A percentile compares a stretch with the other conserved stretches of the same genome.
phyloP scores from a whole-genome alignment of 345 rosid genomes.

The Gossypium raimondii region DNA sequence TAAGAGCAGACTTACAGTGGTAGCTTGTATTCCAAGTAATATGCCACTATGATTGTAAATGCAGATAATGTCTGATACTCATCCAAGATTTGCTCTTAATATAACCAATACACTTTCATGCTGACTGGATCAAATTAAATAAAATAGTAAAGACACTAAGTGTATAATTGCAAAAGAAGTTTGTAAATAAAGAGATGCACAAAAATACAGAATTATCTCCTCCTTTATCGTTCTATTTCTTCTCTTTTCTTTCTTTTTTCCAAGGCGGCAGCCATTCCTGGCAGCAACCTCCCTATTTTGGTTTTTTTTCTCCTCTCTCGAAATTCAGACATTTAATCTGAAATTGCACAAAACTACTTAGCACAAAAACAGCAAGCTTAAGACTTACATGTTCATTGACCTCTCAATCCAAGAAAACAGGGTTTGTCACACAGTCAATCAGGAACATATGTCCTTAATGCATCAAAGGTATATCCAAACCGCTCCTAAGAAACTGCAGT shows the following conservation, averaged over 20 bases:
- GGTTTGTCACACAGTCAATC: slow-evolving; percentile 83
- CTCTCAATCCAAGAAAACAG: slow-evolving; percentile 89
- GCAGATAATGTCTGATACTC: slow-evolving; percentile 67
- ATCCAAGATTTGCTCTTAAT: slow-evolving; percentile 61
- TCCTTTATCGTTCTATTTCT: slow-evolving; percentile 27
- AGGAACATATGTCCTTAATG: slow-evolving; percentile 82
- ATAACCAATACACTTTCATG: not conserved
- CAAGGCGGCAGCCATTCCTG: too few relatives aligned
- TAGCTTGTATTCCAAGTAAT: slow-evolving; percentile 78
- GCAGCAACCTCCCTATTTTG: too few relatives aligned
- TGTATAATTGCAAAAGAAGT: not conserved
- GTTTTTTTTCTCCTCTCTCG: too few relatives aligned
- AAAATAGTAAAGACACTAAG: slow-evolving; percentile 11
- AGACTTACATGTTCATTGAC: slow-evolving; percentile 63
- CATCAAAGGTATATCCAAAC: slow-evolving; percentile 81
- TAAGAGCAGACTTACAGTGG: slow-evolving; percentile 47
- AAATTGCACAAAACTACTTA: not conserved
- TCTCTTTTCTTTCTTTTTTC: slow-evolving; percentile 42
- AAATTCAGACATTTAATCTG: not conserved
- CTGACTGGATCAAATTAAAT: not conserved
- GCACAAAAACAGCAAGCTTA: not conserved
- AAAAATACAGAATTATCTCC: not conserved
- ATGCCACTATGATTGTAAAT: slow-evolving; percentile 67
- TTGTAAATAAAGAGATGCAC: not conserved
- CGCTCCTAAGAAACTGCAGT: slow-evolving; percentile 84